Base-by-base conservation (phyloP, 495 filamentous ascomycete species). In the Penicillium riverlandense region DNA sequence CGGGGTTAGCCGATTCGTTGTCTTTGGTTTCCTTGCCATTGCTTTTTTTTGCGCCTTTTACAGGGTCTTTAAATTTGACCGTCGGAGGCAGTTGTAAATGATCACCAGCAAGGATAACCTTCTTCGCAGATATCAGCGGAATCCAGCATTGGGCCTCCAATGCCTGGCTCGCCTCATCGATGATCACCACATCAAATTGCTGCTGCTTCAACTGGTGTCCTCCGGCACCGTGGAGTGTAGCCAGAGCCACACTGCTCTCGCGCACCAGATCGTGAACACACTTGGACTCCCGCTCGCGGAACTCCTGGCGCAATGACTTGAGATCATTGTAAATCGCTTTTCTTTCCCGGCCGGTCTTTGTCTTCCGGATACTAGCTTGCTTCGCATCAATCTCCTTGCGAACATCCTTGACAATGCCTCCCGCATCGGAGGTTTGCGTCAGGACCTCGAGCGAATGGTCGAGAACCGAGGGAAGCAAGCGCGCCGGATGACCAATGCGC, bases 131-230 rank as follows among this genome's bases (percentile, higher is more conserved):
- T 11, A 96, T 70, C 29, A 98, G 63, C 11, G 94, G 80, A n/a
- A 96, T 90, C 92, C 92, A 98, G 63, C 90, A 97, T 61, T 97
- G 92, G 1, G 94, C 89, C 62, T 98, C 92, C 11, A 98, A 73
- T 4, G 92, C 92, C 61, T 98, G 92, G 58, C 86, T 92, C 0
- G 89, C 92, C 67, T 98, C 92, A 55, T 98, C 92, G 34, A 98
- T 86, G 29, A 97, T 79, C 2, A 97, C 88, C 5, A 96, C 86
- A 59, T 99, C 92, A 51, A 99, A 99, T 43, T 78, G 63, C 56
- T 94, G 83, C 44, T 80, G 75, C 48, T 76, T 80, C 14, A 96
- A 67, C 63, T 96, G 90, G 50, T 80, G 84, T 0, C 90, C 88
- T 0, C 92, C 94, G 3, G 90, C 85, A 2, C 94, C 92, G 62